These are phyloP conservation scores for Hanseniaspora clermontiae DNA, from an alignment of 805 yeast genomes.

Conservation along the genomic window DNA sequence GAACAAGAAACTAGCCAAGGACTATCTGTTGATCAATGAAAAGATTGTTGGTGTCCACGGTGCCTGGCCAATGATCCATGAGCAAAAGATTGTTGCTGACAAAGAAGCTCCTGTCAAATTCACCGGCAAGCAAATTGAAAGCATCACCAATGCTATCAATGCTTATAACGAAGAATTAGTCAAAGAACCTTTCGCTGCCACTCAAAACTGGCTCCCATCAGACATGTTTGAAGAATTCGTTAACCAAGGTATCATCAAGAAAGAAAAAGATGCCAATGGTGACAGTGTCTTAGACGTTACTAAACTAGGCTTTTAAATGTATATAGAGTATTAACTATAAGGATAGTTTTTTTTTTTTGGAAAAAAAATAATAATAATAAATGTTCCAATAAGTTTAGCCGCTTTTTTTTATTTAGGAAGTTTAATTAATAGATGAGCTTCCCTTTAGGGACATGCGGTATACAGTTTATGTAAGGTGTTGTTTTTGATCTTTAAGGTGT, in stretches of 20 bases:
- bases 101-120: conserved; percentile 49
- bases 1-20: conserved; percentile 46
- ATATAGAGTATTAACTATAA: neutral
- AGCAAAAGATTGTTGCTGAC: conserved; percentile 42
- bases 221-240: conserved; percentile 69
- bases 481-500: too few relatives aligned
- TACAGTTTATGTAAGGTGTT: too few relatives aligned
- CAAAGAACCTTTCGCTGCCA: conserved; percentile 70
- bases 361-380: too few relatives aligned
- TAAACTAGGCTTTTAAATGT: conserved; percentile 8
- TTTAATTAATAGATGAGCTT: neutral
- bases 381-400: neutral
- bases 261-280: conserved; percentile 41
- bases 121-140: conserved; percentile 45
- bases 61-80: conserved; percentile 55
- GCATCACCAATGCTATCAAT: conserved; percentile 45
- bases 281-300: conserved; percentile 29
- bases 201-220: conserved; percentile 93
- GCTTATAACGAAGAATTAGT: conserved; percentile 57
- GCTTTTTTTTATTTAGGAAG: neutral
- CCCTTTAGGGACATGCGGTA: neutral
- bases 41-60: conserved; percentile 51
- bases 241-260: conserved; percentile 49
- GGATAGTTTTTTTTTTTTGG: too few relatives aligned
- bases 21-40: conserved; percentile 50